Base-by-base conservation (phyloP, 495 filamentous ascomycete species). In the Penicillium lagena region DNA sequence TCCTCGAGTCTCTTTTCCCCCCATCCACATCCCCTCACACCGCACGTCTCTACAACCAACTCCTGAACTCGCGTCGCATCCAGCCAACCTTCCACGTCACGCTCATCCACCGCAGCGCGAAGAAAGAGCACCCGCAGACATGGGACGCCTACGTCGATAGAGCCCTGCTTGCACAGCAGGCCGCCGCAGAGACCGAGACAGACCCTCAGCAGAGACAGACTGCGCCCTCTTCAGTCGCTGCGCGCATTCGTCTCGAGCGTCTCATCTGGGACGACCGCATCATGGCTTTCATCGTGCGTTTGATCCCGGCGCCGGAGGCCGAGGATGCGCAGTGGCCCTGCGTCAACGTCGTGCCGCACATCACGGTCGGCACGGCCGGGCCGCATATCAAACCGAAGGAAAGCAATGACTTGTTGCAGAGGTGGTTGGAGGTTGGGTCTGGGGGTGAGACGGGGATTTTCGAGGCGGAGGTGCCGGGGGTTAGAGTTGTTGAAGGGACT, bases 71-170 rank as follows among this genome's bases (percentile, higher is more conserved):
- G 1, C 76, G 82, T 17, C 86, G 93, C 40, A 62, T 97, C 13
- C 93, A 98, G 61, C 54, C 78, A 29, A 65, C 78, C n/a, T 97
- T 96, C 67, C 93, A 98, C 63, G 85, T 97, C 43, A 98, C 93
- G 0, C 77, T 98, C 11, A 88, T 95, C 59, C 93, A 98, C 63
- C 83, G 81, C 38, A 80, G 82, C 9, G 63, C 64, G 2, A 63
- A 82, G 15, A 67, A 70, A 36, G 60, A 80, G 34, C 58, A 79
- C 47, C 72, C 80, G 0, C 78, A 81, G 1, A 63, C 89, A 12
- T 98, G 93, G 93, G 60, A 81, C 33, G 66, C 67, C 7, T 89
- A 93, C 52, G 58, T 48, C 10, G 55, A 64, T 12, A 3, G 22
- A 22, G 22, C 22, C 22, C 22, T 4, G 22, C 22, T 4, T 22